Conservation (phyloP, 2,329 filamentous ascomycete genomes). For the Penicillium griseofulvum region DNA sequence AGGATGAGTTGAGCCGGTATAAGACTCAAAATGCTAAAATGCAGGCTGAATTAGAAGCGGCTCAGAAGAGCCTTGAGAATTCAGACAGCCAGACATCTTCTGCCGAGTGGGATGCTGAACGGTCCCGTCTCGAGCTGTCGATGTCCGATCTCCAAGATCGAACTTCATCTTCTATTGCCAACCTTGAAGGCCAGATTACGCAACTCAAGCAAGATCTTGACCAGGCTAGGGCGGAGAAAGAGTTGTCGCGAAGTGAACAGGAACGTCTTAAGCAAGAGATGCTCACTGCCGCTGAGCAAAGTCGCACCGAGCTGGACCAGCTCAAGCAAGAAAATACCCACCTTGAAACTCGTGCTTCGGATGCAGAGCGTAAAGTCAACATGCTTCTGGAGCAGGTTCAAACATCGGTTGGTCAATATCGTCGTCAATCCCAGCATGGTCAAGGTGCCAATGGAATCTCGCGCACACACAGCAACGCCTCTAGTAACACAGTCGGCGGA, state of each 20-base stretch:
- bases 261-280: slow-evolving; percentile 60
- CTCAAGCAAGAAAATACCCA: slow-evolving; percentile 77
- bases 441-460: slow-evolving; percentile 40
- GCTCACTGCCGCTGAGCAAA: slow-evolving; percentile 51
- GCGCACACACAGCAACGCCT: slow-evolving; percentile 56
- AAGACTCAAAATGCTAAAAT: slow-evolving; percentile 82
- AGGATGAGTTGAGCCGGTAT: slow-evolving; percentile 91
- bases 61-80: slow-evolving; percentile 54
- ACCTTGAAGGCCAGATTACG: slow-evolving; percentile 69
- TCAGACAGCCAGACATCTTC: slow-evolving; percentile 40
- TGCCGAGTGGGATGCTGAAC: slow-evolving; percentile 72
- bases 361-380: slow-evolving; percentile 90
- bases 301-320: slow-evolving; percentile 70
- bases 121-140: slow-evolving; percentile 63
- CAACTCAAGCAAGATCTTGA: slow-evolving; percentile 68
- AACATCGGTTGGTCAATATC: slow-evolving; percentile 88
- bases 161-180: slow-evolving; percentile 62
- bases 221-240: slow-evolving; percentile 65
- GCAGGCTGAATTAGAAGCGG: slow-evolving; percentile 73
- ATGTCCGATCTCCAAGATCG: slow-evolving; percentile 68
- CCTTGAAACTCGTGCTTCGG: slow-evolving; percentile 78
- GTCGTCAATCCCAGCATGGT: slow-evolving; percentile 63
- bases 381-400: slow-evolving; percentile 93
- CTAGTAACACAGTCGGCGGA: slow-evolving; percentile 46
- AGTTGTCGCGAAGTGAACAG: slow-evolving; percentile 58